phyloP scores from a whole-genome alignment of 306 rosid genomes.

The Vicia faba region DNA sequence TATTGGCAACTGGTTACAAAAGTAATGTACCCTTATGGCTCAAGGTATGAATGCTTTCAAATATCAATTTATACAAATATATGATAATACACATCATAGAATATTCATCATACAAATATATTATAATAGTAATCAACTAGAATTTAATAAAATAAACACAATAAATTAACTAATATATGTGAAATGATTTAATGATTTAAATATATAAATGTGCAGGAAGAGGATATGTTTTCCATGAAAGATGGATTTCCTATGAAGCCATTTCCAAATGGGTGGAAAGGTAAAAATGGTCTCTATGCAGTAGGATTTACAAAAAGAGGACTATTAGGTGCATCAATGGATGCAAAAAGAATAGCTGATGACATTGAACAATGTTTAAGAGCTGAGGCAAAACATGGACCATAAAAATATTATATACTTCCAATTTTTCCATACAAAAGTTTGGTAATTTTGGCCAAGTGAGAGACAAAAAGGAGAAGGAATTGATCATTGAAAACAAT shows the following conservation, averaged over 20 bases:
- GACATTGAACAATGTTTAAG: slow-evolving; percentile 72
- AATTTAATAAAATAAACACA: background rate
- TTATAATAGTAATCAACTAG: too few species aligned
- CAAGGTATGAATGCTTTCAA: slow-evolving; percentile 59
- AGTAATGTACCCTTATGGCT: slow-evolving; percentile 99
- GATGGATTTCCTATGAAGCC: slow-evolving; percentile 80
- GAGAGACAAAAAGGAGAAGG: slow-evolving; percentile 4
- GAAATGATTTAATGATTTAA: background rate
- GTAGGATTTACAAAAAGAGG: slow-evolving; percentile 97
- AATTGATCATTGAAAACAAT: background rate
- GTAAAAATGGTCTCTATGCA: slow-evolving; percentile 77
- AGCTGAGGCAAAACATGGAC: slow-evolving; percentile 47
- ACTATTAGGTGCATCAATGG: slow-evolving; percentile 80
- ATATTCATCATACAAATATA: too few species aligned
- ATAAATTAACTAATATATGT: background rate
- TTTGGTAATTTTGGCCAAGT: slow-evolving; percentile 19
- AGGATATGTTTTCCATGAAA: slow-evolving; percentile 71
- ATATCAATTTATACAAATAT: too few species aligned
- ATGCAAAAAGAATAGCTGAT: slow-evolving; percentile 76
- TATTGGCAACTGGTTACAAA: slow-evolving; percentile 96
- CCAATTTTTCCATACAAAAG: slow-evolving; percentile 22
- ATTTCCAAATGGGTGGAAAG: slow-evolving; percentile 97
- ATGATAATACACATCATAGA: too few species aligned
- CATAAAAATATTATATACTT: background rate
- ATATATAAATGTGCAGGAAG: slow-evolving; percentile 54